Percentiles rank a stretch among this genome's conserved stretches.
These are phyloP conservation scores for Xylaria flabelliformis DNA, from an alignment of 495 filamentous ascomycete genomes.

Conservation along the genomic window DNA sequence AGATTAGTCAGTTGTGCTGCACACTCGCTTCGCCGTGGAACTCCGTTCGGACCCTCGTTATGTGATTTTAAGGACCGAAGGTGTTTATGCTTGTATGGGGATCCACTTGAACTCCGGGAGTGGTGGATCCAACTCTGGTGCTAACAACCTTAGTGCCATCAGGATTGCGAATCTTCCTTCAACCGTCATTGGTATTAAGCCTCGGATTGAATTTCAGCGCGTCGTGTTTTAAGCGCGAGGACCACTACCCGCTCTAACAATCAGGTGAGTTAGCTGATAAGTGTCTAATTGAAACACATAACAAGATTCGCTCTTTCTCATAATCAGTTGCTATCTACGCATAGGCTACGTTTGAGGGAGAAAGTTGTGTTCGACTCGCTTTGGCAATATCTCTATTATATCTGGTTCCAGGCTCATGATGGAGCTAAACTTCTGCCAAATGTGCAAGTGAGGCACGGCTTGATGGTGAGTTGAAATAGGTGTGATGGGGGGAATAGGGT, in stretches of 20 bases:
- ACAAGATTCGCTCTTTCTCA: background rate
- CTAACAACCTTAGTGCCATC: background rate
- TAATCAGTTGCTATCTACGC: background rate
- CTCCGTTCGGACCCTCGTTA: background rate
- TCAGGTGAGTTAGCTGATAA: background rate
- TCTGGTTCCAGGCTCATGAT: background rate
- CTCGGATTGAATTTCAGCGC: background rate
- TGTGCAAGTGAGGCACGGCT: constrained; percentile 1
- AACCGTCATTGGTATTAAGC: background rate
- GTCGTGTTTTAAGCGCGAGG: too few species aligned
- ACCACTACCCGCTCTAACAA: too few species aligned
- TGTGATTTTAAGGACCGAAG: background rate
- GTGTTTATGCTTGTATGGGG: background rate
- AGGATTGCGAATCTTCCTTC: background rate
- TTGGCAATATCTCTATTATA: background rate
- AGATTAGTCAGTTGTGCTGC: background rate
- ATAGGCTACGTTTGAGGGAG: background rate
- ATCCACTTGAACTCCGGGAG: too few species aligned
- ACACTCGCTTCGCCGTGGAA: background rate
- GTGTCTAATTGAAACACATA: background rate
- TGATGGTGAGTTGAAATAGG: constrained; percentile 6
- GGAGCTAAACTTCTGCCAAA: constrained; percentile 5
- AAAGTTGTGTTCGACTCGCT: background rate
- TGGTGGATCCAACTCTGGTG: too few species aligned
- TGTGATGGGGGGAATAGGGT: constrained; percentile 11